Percentiles rank a stretch among this genome's conserved stretches.
These are phyloP conservation scores for Volvariella surrecta DNA, from an alignment of 1,284 basidiomycete species.

Conservation along the genomic window DNA sequence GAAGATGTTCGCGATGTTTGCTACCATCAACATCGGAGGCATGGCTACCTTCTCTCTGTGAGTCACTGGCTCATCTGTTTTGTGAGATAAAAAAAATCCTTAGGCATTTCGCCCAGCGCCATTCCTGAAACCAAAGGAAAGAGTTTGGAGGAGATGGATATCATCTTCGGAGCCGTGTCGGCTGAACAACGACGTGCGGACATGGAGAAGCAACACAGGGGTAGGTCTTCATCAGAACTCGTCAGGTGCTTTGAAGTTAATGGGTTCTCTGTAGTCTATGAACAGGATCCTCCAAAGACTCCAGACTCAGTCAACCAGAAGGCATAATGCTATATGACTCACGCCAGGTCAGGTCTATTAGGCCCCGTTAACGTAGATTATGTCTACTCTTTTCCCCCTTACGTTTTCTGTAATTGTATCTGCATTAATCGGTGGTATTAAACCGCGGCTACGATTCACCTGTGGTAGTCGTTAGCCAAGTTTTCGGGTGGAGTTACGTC, in stretches of 20 bases:
- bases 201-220: conserved; percentile 38
- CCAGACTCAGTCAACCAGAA: too few species aligned
- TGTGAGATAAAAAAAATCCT: not conserved
- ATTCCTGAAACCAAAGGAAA: conserved; percentile 74
- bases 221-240: conserved; percentile 13
- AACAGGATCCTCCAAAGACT: too few species aligned
- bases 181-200: conserved; percentile 48
- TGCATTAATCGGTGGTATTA: too few species aligned
- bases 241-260: not conserved
- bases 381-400: too few species aligned
- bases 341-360: too few species aligned
- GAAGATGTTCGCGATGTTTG: conserved; percentile 68
- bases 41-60: conserved; percentile 39
- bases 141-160: conserved; percentile 73
- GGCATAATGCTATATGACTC: too few species aligned
- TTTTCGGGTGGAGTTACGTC: too few species aligned
- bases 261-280: not conserved
- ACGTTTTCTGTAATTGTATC: too few species aligned
- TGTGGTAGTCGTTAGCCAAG: too few species aligned
- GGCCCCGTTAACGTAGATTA: too few species aligned
- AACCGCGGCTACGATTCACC: too few species aligned
- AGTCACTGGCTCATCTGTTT: conserved; percentile 11
- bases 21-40: conserved; percentile 47
- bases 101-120: conserved; percentile 25
- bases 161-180: conserved; percentile 66